Percentiles rank a stretch among this genome's conserved stretches.
Conservation (phyloP, 306 rosid genomes). For the Fragaria vesca region DNA sequence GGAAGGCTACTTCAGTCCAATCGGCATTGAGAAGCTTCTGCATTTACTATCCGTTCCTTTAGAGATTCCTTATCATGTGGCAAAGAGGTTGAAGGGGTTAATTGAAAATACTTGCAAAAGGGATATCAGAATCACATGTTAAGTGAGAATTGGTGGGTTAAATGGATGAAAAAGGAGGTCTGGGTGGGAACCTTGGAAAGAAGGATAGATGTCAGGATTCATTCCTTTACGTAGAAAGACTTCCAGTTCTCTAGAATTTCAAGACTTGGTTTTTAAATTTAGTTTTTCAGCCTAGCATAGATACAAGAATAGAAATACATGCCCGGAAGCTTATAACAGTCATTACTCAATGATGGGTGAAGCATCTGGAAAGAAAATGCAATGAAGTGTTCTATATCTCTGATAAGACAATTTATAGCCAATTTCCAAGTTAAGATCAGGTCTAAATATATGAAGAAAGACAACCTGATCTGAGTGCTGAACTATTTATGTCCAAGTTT, state of each 20-base stretch:
- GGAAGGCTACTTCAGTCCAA: neutral
- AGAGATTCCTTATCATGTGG: neutral
- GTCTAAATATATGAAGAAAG: neutral
- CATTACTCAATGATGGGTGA: neutral
- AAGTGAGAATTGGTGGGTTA: neutral
- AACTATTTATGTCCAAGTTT: neutral
- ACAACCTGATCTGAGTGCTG: neutral
- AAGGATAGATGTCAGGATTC: neutral
- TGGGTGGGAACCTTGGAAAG: neutral
- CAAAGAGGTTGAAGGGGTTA: neutral
- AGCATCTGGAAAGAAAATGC: neutral
- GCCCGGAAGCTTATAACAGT: neutral
- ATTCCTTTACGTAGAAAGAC: neutral
- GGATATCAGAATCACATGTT: neutral
- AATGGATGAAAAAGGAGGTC: neutral
- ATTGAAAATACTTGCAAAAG: neutral
- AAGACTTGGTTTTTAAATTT: neutral
- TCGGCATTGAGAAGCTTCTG: neutral
- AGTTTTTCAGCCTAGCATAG: neutral
- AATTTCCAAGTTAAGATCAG: neutral
- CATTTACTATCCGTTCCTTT: neutral
- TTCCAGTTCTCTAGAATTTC: neutral
- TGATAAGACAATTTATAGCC: neutral
- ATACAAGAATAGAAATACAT: neutral
- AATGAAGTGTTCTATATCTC: neutral